phyloP scores from a whole-genome alignment of 345 rosid genomes.

The Linum usitatissimum region DNA sequence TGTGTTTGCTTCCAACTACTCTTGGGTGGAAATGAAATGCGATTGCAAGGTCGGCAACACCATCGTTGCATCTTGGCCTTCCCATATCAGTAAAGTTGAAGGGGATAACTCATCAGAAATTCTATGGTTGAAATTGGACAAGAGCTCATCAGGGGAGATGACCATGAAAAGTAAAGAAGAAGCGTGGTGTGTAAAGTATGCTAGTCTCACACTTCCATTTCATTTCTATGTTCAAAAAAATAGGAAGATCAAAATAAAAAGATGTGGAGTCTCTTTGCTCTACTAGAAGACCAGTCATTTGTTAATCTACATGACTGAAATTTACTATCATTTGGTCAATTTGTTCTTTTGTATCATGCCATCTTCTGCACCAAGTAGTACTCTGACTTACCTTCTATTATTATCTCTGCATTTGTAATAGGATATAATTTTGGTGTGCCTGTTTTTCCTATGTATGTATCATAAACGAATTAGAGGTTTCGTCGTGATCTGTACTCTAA shows the following conservation, averaged over 20 bases:
- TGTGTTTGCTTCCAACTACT: neutral
- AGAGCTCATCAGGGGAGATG: neutral
- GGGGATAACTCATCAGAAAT: neutral
- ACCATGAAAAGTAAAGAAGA: neutral
- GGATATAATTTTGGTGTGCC: too few species aligned
- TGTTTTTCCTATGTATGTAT: too few species aligned
- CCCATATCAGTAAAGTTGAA: neutral
- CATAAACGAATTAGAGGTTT: too few species aligned
- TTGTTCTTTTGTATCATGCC: too few species aligned
- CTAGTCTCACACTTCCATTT: neutral
- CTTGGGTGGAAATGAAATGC: neutral
- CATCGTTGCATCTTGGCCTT: neutral
- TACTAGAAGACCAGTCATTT: too few species aligned
- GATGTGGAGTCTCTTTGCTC: neutral
- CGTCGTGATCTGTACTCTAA: too few species aligned
- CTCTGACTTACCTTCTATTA: too few species aligned
- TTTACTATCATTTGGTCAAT: too few species aligned
- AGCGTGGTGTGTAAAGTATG: neutral
- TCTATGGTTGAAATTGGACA: neutral
- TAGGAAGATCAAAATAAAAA: neutral
- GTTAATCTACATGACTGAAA: too few species aligned
- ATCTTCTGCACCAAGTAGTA: too few species aligned
- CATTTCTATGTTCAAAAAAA: neutral
- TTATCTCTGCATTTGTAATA: too few species aligned
- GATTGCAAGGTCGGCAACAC: neutral